phyloP scores from a whole-genome alignment of 139 green algal genomes.

The Asterochloris sp. region DNA sequence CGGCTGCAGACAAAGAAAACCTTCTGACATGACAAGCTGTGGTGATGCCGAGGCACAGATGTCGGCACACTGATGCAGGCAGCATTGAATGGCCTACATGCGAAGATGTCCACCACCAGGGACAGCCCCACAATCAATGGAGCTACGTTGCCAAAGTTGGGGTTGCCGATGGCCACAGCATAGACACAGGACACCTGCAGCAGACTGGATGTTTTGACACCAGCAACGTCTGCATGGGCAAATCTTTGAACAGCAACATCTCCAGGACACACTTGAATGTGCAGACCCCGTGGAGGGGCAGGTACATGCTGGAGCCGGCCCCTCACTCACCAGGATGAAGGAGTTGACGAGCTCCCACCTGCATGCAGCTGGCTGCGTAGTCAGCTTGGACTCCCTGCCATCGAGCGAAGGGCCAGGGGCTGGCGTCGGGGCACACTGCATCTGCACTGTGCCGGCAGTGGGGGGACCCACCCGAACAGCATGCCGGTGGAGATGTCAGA shows the following conservation, averaged over 20 bases:
- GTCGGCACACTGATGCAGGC: background rate
- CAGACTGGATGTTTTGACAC: slow-evolving; percentile 10
- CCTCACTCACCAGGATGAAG: too few species aligned
- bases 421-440: too few species aligned
- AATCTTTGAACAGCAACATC: background rate
- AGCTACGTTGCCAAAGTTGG: slow-evolving; percentile 38
- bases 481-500: slow-evolving; percentile 2
- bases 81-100: slow-evolving; percentile 2
- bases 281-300: background rate
- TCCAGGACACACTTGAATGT: too few species aligned
- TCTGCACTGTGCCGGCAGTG: background rate
- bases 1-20: background rate
- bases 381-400: too few species aligned
- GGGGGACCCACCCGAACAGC: slow-evolving; percentile 63
- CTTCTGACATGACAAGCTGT: background rate
- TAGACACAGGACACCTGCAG: slow-evolving; percentile 56
- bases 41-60: background rate
- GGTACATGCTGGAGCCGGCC: too few species aligned
- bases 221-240: background rate
- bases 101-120: slow-evolving; percentile 11
- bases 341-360: too few species aligned
- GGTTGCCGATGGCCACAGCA: slow-evolving; percentile 38
- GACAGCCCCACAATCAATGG: slow-evolving; percentile 33
- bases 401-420: too few species aligned
- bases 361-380: too few species aligned